Evolutionary conservation across 2,329 filamentous ascomycete genomes (phyloP).

Genomic region (Colletotrichum sp.): DNA sequence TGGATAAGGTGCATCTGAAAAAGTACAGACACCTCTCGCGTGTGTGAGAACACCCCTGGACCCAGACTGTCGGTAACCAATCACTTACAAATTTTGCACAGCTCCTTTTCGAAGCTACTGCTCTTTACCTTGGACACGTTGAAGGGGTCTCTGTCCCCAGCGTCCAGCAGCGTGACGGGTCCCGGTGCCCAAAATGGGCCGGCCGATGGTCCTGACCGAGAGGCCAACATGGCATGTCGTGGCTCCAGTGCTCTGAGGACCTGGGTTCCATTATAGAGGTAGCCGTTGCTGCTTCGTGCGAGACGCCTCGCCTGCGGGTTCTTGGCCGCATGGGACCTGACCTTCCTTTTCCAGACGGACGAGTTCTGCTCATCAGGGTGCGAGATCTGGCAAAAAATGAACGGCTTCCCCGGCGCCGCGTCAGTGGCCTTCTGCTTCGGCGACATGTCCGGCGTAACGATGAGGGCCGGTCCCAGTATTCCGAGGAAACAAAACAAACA

Average conservation of each 20-base stretch:
- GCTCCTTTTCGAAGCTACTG: not conserved
- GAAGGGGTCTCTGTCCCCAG: conserved; percentile 1
- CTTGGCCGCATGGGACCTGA: conserved; percentile 26
- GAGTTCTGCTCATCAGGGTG: conserved; percentile 14
- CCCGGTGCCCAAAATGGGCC: not conserved
- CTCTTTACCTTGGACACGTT: not conserved
- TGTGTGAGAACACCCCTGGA: not conserved
- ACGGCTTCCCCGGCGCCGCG: not conserved
- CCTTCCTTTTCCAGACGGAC: conserved; percentile 8
- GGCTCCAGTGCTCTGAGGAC: not conserved
- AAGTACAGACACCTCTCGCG: not conserved
- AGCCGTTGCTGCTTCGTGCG: not conserved
- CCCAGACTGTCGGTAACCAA: not conserved
- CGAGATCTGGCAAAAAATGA: conserved; percentile 24
- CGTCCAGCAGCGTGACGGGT: not conserved
- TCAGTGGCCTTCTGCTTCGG: not conserved
- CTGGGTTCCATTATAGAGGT: not conserved
- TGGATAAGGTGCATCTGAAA: not conserved
- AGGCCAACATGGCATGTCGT: not conserved
- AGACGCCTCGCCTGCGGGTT: conserved; percentile 3
- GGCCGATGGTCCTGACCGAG: not conserved
- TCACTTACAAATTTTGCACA: conserved; percentile 9
- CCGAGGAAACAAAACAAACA: not conserved
- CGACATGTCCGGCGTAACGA: not conserved
- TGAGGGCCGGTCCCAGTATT: not conserved